These are phyloP conservation scores for Trichosporon sp. DNA, from an alignment of 1,284 basidiomycete genomes.

Conservation along the genomic window DNA sequence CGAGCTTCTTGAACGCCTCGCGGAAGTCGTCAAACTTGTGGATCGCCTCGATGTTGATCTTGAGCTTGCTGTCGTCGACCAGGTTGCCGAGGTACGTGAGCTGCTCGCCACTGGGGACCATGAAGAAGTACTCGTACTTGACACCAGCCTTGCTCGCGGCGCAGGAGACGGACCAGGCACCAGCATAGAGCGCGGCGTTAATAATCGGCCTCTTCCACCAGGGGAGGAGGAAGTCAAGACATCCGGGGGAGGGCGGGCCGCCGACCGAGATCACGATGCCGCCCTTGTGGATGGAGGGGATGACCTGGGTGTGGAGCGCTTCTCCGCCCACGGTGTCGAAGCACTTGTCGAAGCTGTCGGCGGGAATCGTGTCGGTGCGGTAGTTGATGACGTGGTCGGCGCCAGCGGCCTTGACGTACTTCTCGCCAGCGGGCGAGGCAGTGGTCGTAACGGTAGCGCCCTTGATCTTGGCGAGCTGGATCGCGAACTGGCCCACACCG, in stretches of 20 bases:
- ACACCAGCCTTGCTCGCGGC: conserved; percentile 18
- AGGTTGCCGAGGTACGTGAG: conserved; percentile 25
- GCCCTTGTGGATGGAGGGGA: conserved; percentile 22
- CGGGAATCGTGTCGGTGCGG: conserved; percentile 25
- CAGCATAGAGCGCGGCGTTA: conserved; percentile 2
- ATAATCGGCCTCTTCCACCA: conserved; percentile 20
- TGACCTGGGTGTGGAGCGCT: conserved; percentile 18
- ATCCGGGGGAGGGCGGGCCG: conserved; percentile 25
- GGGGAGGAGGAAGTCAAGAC: conserved; percentile 23
- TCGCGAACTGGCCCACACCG: conserved; percentile 58
- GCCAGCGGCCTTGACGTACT: conserved; percentile 56
- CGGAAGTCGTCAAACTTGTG: conserved; percentile 24
- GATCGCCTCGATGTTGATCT: conserved; percentile 27
- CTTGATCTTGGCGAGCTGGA: conserved; percentile 58
- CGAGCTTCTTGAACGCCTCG: conserved; percentile 30
- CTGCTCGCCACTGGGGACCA: conserved; percentile 29
- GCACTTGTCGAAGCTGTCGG: conserved; percentile 29
- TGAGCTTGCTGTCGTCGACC: conserved; percentile 30
- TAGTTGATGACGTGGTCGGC: conserved; percentile 58
- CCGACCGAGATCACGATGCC: conserved; percentile 29
- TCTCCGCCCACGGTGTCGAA: conserved; percentile 32
- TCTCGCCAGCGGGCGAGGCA: conserved; percentile 56
- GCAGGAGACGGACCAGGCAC: not conserved
- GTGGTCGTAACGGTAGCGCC: conserved; percentile 59
- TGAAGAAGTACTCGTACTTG: conserved; percentile 34